These are phyloP conservation scores for Dothideomycetes sp. DNA, from an alignment of 2,329 filamentous ascomycete species.

Conservation along the genomic window DNA sequence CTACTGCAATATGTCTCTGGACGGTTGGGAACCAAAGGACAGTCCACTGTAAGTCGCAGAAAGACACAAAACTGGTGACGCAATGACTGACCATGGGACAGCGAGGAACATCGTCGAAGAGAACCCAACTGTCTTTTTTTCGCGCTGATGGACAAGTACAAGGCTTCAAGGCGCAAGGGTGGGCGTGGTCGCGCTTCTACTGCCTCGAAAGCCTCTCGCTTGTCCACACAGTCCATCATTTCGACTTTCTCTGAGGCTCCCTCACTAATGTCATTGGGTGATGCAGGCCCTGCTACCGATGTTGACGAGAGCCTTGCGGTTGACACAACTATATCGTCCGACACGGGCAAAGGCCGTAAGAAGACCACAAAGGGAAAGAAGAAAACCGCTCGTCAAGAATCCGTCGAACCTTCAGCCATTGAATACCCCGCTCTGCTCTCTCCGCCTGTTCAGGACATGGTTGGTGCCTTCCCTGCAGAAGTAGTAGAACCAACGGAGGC, in stretches of 20 bases:
- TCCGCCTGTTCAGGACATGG: not conserved
- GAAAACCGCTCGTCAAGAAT: slow-evolving; percentile 14
- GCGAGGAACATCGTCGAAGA: slow-evolving; percentile 76
- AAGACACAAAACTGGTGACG: not conserved
- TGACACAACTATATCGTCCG: slow-evolving; percentile 47
- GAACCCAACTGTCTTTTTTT: slow-evolving; percentile 80
- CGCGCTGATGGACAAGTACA: slow-evolving; percentile 47
- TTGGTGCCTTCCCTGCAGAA: slow-evolving; percentile 2
- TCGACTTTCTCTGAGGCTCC: slow-evolving; percentile 37
- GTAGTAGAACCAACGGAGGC: not conserved
- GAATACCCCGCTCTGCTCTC: slow-evolving; percentile 8
- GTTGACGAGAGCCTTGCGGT: slow-evolving; percentile 31
- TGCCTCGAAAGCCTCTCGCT: slow-evolving; percentile 60
- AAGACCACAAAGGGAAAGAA: slow-evolving; percentile 36
- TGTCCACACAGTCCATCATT: slow-evolving; percentile 43
- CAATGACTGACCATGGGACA: slow-evolving; percentile 27
- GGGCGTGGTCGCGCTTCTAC: slow-evolving; percentile 41
- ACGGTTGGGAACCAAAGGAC: slow-evolving; percentile 90
- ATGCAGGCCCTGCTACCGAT: slow-evolving; percentile 29
- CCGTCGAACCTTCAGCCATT: slow-evolving; percentile 6
- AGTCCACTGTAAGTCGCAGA: slow-evolving; percentile 63
- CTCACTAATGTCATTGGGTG: slow-evolving; percentile 29
- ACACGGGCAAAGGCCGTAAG: slow-evolving; percentile 28
- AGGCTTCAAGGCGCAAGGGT: slow-evolving; percentile 45
- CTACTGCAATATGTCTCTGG: slow-evolving; percentile 81